phyloP scores from a whole-genome alignment of 495 filamentous ascomycete species.

The Penicillium ucsense region DNA sequence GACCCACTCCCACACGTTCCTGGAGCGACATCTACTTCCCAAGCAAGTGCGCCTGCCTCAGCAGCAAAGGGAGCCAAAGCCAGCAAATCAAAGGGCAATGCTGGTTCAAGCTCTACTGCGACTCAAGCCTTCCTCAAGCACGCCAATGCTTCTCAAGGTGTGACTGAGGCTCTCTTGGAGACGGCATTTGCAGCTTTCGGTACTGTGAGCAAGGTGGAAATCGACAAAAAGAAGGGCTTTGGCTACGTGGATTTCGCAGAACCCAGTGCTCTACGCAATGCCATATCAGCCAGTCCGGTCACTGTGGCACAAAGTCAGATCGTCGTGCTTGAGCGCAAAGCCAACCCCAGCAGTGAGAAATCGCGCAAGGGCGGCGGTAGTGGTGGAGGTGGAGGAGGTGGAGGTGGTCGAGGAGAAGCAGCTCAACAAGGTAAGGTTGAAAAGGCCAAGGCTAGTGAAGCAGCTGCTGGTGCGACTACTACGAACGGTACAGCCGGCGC shows the following conservation, averaged over 20 bases:
- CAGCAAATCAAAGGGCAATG: slow-evolving; percentile 22
- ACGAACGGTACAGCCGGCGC: background rate
- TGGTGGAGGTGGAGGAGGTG: background rate
- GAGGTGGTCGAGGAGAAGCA: slow-evolving; percentile 12
- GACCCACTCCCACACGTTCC: slow-evolving; percentile 13
- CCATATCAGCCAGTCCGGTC: slow-evolving; percentile 72
- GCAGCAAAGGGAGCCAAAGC: slow-evolving; percentile 24
- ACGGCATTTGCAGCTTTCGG: slow-evolving; percentile 64
- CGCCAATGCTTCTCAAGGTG: slow-evolving; percentile 82
- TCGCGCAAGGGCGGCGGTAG: slow-evolving; percentile 29
- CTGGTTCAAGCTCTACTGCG: slow-evolving; percentile 39
- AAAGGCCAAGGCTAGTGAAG: slow-evolving; percentile 2
- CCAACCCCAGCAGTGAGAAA: slow-evolving; percentile 28
- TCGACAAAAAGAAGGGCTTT: slow-evolving; percentile 88
- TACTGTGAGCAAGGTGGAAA: slow-evolving; percentile 64
- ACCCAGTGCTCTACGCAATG: slow-evolving; percentile 58
- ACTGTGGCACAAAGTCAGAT: slow-evolving; percentile 75
- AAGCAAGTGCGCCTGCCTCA: slow-evolving; percentile 18
- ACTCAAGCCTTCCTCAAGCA: slow-evolving; percentile 89
- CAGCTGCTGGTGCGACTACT: slow-evolving; percentile 3
- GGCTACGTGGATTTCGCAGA: slow-evolving; percentile 81
- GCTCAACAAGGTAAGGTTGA: slow-evolving; percentile 1
- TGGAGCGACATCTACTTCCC: slow-evolving; percentile 13
- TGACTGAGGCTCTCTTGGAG: slow-evolving; percentile 69
- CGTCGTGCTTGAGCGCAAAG: slow-evolving; percentile 75